Percentiles rank a stretch among this genome's conserved stretches.
phyloP scores from a whole-genome alignment of 768 basidiomycete species.

The Rhizopogon roseolus region DNA sequence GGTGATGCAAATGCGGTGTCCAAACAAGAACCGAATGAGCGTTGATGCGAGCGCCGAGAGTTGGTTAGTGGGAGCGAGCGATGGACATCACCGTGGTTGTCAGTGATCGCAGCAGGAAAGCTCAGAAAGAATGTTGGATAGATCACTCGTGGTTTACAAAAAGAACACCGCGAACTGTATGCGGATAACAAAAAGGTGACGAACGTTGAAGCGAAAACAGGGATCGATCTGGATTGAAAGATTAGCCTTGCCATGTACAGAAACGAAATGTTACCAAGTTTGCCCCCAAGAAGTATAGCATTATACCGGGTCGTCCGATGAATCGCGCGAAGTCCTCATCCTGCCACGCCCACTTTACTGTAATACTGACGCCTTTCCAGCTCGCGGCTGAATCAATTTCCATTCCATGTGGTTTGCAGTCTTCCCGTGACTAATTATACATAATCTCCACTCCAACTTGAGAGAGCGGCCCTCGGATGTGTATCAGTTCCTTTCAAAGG shows the following conservation, averaged over 20 bases:
- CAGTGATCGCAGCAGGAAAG: slow-evolving; percentile 8
- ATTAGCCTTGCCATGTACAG: slow-evolving; percentile 2
- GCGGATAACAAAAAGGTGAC: background rate
- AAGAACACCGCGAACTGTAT: background rate
- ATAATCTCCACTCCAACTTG: too few relatives aligned
- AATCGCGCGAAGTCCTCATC: too few relatives aligned
- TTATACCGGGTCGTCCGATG: too few relatives aligned
- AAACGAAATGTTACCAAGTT: background rate
- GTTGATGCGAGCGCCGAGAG: slow-evolving; percentile 11
- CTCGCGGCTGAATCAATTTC: too few relatives aligned
- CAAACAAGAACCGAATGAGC: slow-evolving; percentile 15
- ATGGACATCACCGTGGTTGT: slow-evolving; percentile 23
- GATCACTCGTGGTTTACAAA: slow-evolving; percentile 11
- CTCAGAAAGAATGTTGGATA: slow-evolving; percentile 19
- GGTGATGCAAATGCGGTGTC: slow-evolving; percentile 13
- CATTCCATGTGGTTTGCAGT: too few relatives aligned
- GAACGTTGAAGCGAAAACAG: background rate
- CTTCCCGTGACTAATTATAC: too few relatives aligned
- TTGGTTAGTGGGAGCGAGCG: slow-evolving; percentile 4
- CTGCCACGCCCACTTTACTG: too few relatives aligned
- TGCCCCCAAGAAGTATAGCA: too few relatives aligned
- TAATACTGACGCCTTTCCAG: too few relatives aligned
- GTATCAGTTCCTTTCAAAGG: too few relatives aligned
- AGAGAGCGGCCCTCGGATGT: too few relatives aligned
- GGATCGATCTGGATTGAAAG: background rate